Base-by-base conservation (phyloP, 2,329 filamentous ascomycete species). In the Xylariales sp. region DNA sequence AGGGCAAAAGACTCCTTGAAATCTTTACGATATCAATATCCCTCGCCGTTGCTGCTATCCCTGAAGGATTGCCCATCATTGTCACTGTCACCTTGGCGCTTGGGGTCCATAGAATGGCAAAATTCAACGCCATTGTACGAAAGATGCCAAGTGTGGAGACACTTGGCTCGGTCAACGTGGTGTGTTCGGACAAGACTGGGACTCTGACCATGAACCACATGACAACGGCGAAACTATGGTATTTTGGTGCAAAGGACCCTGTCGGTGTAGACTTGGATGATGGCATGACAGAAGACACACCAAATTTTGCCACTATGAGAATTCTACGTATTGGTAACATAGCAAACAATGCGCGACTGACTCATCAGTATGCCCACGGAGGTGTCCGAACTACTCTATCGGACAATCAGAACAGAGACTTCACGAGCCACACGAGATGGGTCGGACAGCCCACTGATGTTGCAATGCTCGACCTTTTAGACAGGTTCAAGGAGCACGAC, bases 21-120 rank as follows among this genome's bases (percentile, higher is more conserved):
- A 94, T 98, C 57, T 98, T 98, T 56, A 95, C 93, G 21, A 96
- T 97, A 52, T 95, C 90, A 12, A 93, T 98, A 32, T 97, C 93
- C 8, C 77, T 98, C 28, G 93, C 93, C 19, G 93, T 98, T 8
- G 93, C 93, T 31, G 91, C 91, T 12, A 97, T 97, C 53, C 91
- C 91, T 0, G 91, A 97, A 69, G 93, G 93, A 15, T 73, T 98
- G 5, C 93, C 93, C 0, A 98, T 98, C 57, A 98, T 98, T 54
- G 94, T 98, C 21, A 98, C 93, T 0, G 93, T 98, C 24, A 98
- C 93, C 0, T 73, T 98, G 42, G 93, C 93, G 28, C 74, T 98
- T 11, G 94, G 93, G 11, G 94, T 98, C 7, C 80, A 98, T 56
- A 83, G 93, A 44, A 98, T 98, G 93, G 94, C 93, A 46, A 88